Evolutionary conservation across 164 flowering plant genomes (phyloP).

Genomic region (Brasenia schreberi): DNA sequence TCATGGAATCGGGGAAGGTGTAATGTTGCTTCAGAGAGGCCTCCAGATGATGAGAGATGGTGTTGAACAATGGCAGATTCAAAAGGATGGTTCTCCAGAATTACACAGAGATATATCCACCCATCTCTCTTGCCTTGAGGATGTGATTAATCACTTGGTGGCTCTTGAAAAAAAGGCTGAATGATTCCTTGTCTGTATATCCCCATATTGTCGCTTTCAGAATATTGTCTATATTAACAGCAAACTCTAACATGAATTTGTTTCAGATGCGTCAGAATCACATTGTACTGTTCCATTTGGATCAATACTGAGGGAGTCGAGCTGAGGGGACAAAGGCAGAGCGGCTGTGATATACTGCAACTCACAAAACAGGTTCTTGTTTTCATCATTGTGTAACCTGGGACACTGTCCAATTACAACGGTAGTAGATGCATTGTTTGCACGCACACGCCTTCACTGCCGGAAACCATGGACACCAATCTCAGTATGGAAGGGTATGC

Average conservation of each 20-base stretch:
- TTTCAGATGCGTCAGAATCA: not conserved
- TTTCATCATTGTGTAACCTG: too few species aligned
- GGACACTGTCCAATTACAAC: too few species aligned
- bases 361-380: not conserved
- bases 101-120: constrained; percentile 37
- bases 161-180: constrained; percentile 26
- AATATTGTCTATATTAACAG: not conserved
- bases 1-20: constrained; percentile 50
- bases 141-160: constrained; percentile 35
- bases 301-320: not conserved
- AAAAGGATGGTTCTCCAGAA: constrained; percentile 22
- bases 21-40: constrained; percentile 63
- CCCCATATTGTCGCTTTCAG: not conserved
- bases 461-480: too few species aligned
- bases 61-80: constrained; percentile 46
- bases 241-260: too few species aligned
- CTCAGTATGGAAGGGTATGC: too few species aligned
- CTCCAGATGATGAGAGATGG: constrained; percentile 48
- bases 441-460: too few species aligned
- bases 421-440: too few species aligned
- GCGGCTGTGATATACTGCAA: not conserved
- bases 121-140: constrained; percentile 59
- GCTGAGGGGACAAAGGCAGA: not conserved
- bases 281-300: not conserved
- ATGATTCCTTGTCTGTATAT: not conserved